Evolutionary conservation across 2,329 filamentous ascomycete genomes (phyloP), one percentile per base, ranked within the genome.

Genomic region (Colletotrichum destructivum): DNA sequence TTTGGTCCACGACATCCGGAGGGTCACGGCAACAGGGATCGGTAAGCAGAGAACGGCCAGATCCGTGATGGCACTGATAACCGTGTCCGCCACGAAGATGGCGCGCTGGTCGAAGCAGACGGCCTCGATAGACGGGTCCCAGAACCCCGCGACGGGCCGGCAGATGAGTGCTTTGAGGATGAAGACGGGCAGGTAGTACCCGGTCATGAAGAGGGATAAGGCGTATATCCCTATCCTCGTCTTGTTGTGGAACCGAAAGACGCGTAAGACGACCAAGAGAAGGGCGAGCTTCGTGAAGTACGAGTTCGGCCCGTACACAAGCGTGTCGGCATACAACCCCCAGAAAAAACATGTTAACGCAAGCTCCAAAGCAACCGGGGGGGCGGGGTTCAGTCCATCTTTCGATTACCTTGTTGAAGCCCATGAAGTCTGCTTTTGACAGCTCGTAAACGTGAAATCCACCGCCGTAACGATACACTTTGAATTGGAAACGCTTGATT

Each of bases 281-380:
- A 86, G 80, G 21, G 79, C 76, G n/a, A 84, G 81, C 49, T 82
- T 69, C n/a, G 83, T 83, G 11, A 81, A 76, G 55, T 82, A 78
- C 16, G 84, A 82, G 75, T 83, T 85, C 18, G 84, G 84, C 0
- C 82, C 82, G 73, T 86, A 86, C 74, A 85, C 81, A 64, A 86
- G 79, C 23, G 83, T 84, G 6, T 82, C 82, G 12, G 82, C 82
- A 64, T 85, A 86, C 56, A 69, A 16, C 31, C 59, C 69, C 65
- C 31, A 35, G 31, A 35, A 38, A 26, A 40, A 63, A 31, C 65
- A 63, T 15, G 16, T 71, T 47, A 71, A 54, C 38, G 2, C 2
- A 9, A 15, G 13, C 8, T 8, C 26, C 26, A 31, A 31, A 31
- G 26, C 26, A 31, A 31, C 26, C 26, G 4, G 5, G 26, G 23